Evolutionary conservation across 2,329 filamentous ascomycete species (phyloP).

Genomic region (Acrodontium crateriforme): DNA sequence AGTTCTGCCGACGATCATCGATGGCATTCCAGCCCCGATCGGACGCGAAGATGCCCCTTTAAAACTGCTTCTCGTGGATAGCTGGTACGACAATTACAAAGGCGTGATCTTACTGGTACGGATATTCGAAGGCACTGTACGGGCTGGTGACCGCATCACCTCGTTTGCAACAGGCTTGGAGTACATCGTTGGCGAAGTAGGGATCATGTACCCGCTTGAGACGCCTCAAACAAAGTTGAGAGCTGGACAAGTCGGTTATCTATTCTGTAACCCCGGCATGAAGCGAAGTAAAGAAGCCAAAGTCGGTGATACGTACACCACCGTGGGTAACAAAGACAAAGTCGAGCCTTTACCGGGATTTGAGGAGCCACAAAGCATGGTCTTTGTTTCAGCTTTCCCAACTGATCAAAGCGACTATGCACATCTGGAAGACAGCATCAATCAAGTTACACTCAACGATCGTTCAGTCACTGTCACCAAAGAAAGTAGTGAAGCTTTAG

Average conservation of each 20-base stretch:
- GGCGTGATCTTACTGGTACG: slow-evolving; percentile 85
- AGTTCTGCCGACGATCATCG: slow-evolving; percentile 75
- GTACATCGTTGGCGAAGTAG: slow-evolving; percentile 90
- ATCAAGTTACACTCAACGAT: slow-evolving; percentile 86
- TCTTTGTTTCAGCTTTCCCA: slow-evolving; percentile 93
- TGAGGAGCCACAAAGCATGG: slow-evolving; percentile 96
- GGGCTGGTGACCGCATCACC: slow-evolving; percentile 69
- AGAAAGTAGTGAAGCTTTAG: slow-evolving; percentile 84
- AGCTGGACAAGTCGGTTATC: slow-evolving; percentile 89
- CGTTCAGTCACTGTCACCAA: slow-evolving; percentile 88
- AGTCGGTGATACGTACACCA: slow-evolving; percentile 89
- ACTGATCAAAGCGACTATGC: slow-evolving; percentile 79
- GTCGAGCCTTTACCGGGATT: slow-evolving; percentile 83
- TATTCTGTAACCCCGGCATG: slow-evolving; percentile 98
- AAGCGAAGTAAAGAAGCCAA: slow-evolving; percentile 92
- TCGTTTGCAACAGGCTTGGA: slow-evolving; percentile 80
- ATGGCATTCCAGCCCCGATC: slow-evolving; percentile 65
- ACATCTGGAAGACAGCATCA: slow-evolving; percentile 84
- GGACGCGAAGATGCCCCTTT: slow-evolving; percentile 62
- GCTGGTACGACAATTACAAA: slow-evolving; percentile 94
- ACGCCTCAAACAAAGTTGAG: slow-evolving; percentile 67
- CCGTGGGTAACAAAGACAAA: slow-evolving; percentile 56
- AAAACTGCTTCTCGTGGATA: slow-evolving; percentile 81
- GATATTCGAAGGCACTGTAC: slow-evolving; percentile 76
- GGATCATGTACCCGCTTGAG: slow-evolving; percentile 86